These are phyloP conservation scores for Eutrema heterophyllum DNA, from an alignment of 345 rosid genomes.

Conservation along the genomic window DNA sequence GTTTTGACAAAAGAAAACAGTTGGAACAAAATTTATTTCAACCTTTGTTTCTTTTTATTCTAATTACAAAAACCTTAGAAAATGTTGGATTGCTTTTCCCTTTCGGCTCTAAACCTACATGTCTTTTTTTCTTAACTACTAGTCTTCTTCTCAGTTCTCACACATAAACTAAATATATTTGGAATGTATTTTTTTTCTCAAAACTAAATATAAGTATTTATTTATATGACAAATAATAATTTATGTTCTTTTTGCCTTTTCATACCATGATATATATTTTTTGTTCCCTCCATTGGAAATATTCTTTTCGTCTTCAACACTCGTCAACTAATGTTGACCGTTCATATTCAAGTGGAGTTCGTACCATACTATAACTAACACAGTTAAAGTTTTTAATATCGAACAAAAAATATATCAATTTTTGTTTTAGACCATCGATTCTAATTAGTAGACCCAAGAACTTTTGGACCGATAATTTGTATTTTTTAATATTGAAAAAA, in stretches of 20 bases:
- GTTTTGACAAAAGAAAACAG: not conserved
- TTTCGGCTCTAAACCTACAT: slow-evolving; percentile 24
- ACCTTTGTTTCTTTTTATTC: not conserved
- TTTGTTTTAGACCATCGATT: not conserved
- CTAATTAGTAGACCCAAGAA: not conserved
- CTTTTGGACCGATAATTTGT: not conserved
- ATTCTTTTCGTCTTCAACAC: slow-evolving; percentile 29
- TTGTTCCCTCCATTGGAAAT: not conserved
- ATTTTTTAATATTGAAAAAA: not conserved
- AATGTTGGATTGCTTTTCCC: slow-evolving; percentile 5
- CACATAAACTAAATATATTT: not conserved
- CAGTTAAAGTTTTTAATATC: not conserved
- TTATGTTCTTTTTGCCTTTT: slow-evolving; percentile 17
- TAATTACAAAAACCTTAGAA: not conserved
- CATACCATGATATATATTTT: not conserved
- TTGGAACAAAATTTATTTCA: not conserved
- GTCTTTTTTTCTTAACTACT: not conserved
- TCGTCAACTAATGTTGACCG: slow-evolving; percentile 16
- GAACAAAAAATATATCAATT: not conserved
- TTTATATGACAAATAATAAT: not conserved
- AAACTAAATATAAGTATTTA: not conserved
- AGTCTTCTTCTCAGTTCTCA: slow-evolving; percentile 2
- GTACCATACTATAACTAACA: slow-evolving; percentile 1
- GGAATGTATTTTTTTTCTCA: not conserved
- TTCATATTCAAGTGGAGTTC: slow-evolving; percentile 3